Evolutionary conservation across 208 protist genomes (phyloP).

Genomic region (Porcisia deanei): DNA sequence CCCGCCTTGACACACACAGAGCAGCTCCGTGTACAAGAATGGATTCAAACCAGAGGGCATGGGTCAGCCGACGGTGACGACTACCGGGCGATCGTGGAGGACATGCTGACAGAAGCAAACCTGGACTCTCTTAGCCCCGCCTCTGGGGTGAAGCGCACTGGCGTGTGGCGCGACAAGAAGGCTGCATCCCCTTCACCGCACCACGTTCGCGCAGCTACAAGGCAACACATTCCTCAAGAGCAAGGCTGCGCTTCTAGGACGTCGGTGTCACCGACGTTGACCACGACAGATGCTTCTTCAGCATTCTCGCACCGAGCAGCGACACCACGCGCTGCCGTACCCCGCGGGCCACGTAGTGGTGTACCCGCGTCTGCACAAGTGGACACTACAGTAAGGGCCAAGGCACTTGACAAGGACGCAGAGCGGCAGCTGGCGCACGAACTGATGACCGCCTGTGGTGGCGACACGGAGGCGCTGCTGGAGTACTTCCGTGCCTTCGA

Average conservation of each 20-base stretch:
- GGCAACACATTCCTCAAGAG: background rate
- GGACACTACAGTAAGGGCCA: background rate
- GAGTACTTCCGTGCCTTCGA: conserved; percentile 44
- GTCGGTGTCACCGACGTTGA: background rate
- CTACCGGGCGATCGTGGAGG: conserved; percentile 15
- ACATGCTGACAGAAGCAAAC: conserved; percentile 2
- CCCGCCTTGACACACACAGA: conserved; percentile 7
- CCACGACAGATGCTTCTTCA: background rate
- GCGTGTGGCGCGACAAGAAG: no score
- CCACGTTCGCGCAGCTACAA: background rate
- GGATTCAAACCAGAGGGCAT: conserved; percentile 5
- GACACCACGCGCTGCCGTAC: background rate
- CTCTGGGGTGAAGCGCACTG: background rate
- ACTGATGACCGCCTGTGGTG: conserved; percentile 32
- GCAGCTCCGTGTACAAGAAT: background rate
- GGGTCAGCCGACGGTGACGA: conserved; percentile 4
- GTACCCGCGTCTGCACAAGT: background rate
- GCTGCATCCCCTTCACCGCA: background rate
- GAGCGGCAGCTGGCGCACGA: conserved; percentile 26
- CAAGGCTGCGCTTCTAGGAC: background rate
- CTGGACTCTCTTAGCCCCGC: background rate
- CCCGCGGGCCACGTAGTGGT: background rate
- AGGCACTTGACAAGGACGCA: background rate
- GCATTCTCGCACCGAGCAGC: background rate
- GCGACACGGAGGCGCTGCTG: conserved; percentile 35